Conservation (phyloP, 2,329 filamentous ascomycete species). For the Diaporthe citri region DNA sequence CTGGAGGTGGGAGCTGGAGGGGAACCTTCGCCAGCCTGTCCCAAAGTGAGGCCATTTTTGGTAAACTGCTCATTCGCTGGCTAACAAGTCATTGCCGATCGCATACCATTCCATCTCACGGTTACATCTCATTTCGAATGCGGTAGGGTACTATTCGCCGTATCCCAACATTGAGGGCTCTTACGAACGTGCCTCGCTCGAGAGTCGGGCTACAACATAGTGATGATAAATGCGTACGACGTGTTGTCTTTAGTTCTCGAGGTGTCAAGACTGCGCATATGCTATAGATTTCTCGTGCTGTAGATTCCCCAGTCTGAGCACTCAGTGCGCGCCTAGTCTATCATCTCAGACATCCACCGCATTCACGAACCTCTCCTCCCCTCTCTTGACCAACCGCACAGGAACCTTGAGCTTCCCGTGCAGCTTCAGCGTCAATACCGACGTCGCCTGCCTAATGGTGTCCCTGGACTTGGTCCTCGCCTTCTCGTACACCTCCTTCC, state of each 20-base stretch:
- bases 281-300: not conserved
- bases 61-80: not conserved
- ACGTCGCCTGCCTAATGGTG: slow-evolving; percentile 67
- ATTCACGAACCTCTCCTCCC: slow-evolving; percentile 75
- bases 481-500: slow-evolving; percentile 68
- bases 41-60: slow-evolving; percentile 11
- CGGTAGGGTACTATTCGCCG: not conserved
- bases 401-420: slow-evolving; percentile 71
- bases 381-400: slow-evolving; percentile 76
- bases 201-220: not conserved
- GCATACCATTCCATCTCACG: not conserved
- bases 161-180: not conserved
- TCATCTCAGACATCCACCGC: slow-evolving; percentile 46
- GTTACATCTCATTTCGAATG: not conserved
- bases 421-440: slow-evolving; percentile 81
- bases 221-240: not conserved
- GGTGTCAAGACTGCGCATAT: not conserved
- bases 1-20: slow-evolving; percentile 7
- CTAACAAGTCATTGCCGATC: slow-evolving; percentile 1
- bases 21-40: not conserved
- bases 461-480: slow-evolving; percentile 68
- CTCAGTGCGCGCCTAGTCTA: not conserved
- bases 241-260: not conserved
- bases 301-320: not conserved
- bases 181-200: too few species aligned